A percentile compares a stretch with the other conserved stretches of the same genome.
Conservation (phyloP, 1,284 basidiomycete species). For the Phylloporus sp. region DNA sequence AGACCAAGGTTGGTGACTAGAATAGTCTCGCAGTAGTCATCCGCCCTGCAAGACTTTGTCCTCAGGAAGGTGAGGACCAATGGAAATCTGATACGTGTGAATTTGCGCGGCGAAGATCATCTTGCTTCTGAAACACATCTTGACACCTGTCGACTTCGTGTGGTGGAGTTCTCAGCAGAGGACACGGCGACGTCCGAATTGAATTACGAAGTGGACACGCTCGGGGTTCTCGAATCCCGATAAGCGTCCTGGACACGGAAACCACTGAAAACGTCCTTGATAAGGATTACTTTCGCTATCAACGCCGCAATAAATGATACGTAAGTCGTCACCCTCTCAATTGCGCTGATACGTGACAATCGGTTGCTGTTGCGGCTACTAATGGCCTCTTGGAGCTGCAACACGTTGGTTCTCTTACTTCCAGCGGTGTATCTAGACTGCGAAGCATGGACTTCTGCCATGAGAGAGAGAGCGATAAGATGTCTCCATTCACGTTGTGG, state of each 20-base stretch:
- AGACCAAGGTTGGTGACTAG: too few species aligned
- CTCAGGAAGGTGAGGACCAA: too few species aligned
- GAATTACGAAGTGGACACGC: neutral
- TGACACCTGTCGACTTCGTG: constrained; percentile 12
- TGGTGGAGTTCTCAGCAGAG: neutral
- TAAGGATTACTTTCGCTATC: constrained; percentile 16
- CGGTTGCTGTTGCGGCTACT: neutral
- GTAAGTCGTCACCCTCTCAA: constrained; percentile 13
- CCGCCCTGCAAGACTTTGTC: too few species aligned
- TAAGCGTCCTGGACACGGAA: neutral
- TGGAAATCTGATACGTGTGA: neutral
- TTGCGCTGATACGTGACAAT: neutral
- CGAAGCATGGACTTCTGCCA: neutral
- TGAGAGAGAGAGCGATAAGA: constrained; percentile 3
- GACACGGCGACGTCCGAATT: neutral
- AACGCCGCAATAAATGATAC: constrained; percentile 4
- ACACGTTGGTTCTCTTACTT: neutral
- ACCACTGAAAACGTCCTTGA: constrained; percentile 3
- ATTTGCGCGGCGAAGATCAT: neutral
- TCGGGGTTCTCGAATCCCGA: constrained; percentile 1
- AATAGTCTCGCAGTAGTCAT: too few species aligned
- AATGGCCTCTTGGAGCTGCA: neutral
- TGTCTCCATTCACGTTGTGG: constrained; percentile 1
- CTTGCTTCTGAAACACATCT: constrained; percentile 9
- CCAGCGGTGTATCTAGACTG: neutral